Conservation (phyloP, 305 asterid species). For the Fraxinus albicans region DNA sequence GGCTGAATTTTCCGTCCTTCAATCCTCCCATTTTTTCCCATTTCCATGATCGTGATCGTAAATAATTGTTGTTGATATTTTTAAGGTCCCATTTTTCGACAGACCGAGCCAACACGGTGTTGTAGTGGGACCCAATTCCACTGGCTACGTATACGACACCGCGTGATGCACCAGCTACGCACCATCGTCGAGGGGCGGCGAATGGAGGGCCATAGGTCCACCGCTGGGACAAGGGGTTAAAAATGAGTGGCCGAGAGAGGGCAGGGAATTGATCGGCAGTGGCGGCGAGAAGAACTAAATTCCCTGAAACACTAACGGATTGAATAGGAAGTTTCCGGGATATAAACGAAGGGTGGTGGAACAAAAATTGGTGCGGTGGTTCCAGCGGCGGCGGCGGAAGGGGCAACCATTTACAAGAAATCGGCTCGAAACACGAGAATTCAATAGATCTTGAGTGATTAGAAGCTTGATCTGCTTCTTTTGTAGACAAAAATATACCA, state of each 20-base stretch:
- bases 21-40: conserved; percentile 63
- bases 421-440: conserved; percentile 61
- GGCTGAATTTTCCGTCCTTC: conserved; percentile 62
- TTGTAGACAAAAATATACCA: conserved; percentile 40
- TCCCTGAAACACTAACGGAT: conserved; percentile 53
- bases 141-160: conserved; percentile 63
- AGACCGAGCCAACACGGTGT: conserved; percentile 56
- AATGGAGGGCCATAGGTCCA: conserved; percentile 68
- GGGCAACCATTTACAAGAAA: conserved; percentile 53
- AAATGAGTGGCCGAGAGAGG: conserved; percentile 57
- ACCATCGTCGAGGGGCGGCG: conserved; percentile 75
- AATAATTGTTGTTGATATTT: background rate
- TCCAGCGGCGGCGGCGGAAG: conserved; percentile 44
- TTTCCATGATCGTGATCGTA: conserved; percentile 14
- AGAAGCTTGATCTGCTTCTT: conserved; percentile 1
- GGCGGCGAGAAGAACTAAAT: conserved; percentile 65
- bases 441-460: conserved; percentile 21
- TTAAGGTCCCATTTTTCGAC: conserved; percentile 69
- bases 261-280: conserved; percentile 73
- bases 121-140: conserved; percentile 76
- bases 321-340: conserved; percentile 73
- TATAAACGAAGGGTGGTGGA: conserved; percentile 76
- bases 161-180: conserved; percentile 57
- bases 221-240: conserved; percentile 35
- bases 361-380: conserved; percentile 46